A percentile compares a stretch with the other conserved stretches of the same genome.
Evolutionary conservation across 805 yeast species (phyloP).

Genomic region (Hanseniaspora jakobsenii): DNA sequence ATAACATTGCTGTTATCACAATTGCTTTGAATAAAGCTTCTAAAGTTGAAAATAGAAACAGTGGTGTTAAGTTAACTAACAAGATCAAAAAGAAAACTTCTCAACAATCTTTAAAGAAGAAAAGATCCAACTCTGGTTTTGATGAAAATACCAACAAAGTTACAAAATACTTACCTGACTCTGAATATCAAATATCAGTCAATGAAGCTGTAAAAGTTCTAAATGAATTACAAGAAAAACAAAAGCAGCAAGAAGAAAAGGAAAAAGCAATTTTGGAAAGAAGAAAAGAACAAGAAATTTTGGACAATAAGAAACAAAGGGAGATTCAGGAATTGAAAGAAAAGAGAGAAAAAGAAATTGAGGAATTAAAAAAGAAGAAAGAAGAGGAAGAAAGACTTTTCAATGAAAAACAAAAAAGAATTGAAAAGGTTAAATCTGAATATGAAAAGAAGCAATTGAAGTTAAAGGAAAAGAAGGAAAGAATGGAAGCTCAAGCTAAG

Average conservation of each 20-base stretch:
- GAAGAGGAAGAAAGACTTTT: background rate
- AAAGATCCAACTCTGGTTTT: background rate
- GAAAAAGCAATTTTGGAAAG: background rate
- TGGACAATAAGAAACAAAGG: background rate
- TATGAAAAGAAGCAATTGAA: slow-evolving; percentile 2
- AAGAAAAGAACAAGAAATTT: background rate
- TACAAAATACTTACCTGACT: background rate
- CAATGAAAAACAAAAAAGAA: slow-evolving; percentile 7
- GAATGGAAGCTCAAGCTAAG: slow-evolving; percentile 11
- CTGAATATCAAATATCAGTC: background rate
- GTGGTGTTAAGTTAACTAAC: too few relatives aligned
- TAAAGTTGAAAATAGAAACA: too few relatives aligned
- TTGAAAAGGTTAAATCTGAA: slow-evolving; percentile 6
- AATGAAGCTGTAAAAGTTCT: background rate
- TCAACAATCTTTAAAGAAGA: background rate
- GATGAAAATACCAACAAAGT: background rate
- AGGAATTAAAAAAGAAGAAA: background rate
- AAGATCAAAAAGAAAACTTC: background rate
- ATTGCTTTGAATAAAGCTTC: background rate
- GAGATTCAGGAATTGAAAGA: background rate
- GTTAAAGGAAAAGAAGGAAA: slow-evolving; percentile 13
- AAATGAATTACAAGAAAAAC: background rate
- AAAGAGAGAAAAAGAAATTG: background rate
- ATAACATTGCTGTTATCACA: slow-evolving; percentile 8
- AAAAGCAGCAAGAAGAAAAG: background rate